Conservation (phyloP, 108 stramenopile species). For the Stephanodiscus triporus region DNA sequence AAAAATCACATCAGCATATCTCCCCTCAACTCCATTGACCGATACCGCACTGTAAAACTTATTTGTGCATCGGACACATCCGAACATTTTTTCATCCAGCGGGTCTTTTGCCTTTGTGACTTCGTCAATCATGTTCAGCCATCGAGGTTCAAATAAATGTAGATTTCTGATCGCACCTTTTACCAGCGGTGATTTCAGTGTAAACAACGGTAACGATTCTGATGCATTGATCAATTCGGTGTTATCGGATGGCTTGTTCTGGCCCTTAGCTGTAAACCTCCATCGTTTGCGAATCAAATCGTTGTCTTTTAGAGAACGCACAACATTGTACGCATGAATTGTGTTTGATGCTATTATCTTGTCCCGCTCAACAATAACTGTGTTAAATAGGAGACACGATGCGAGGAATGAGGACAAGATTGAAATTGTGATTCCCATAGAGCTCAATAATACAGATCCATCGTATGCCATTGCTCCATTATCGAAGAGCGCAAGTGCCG, state of each 20-base stretch:
- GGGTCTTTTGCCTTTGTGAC: conserved; percentile 2
- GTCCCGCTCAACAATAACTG: conserved; percentile 56
- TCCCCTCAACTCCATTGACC: conserved; percentile 46
- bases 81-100: conserved; percentile 25
- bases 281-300: conserved; percentile 57
- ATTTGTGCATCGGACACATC: conserved; percentile 59
- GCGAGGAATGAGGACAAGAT: conserved; percentile 48
- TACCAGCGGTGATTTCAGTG: conserved; percentile 50
- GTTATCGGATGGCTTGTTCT: background rate
- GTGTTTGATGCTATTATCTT: conserved; percentile 45
- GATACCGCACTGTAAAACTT: conserved; percentile 64
- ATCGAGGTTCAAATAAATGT: conserved; percentile 65
- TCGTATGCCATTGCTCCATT: conserved; percentile 17
- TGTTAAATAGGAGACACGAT: conserved; percentile 55
- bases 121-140: conserved; percentile 65
- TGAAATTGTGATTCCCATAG: conserved; percentile 23
- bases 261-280: conserved; percentile 34
- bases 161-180: conserved; percentile 45
- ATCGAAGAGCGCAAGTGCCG: conserved; percentile 33
- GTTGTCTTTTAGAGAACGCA: conserved; percentile 39
- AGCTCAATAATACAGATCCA: conserved; percentile 8
- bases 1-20: conserved; percentile 65
- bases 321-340: conserved; percentile 27
- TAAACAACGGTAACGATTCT: conserved; percentile 44
- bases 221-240: background rate